Conservation (phyloP, 2,329 filamentous ascomycete genomes). For the Claviceps sp. region DNA sequence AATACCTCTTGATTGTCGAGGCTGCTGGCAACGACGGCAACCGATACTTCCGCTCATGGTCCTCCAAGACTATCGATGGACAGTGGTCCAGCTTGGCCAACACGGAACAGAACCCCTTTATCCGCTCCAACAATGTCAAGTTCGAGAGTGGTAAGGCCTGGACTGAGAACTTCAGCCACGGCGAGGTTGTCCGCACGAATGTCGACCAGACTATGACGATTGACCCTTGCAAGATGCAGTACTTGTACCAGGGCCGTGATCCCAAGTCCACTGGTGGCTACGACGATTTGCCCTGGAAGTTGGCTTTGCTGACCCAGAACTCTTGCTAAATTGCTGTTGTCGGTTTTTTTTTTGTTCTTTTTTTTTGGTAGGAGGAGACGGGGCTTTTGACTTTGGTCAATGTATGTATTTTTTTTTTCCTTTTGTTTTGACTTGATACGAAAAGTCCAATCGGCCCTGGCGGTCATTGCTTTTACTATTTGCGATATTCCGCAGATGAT, state of each 20-base stretch:
- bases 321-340: not conserved
- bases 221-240: conserved; percentile 49
- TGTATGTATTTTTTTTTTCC: not conserved
- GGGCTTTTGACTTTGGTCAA: not conserved
- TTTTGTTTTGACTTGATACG: no score
- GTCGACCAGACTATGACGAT: conserved; percentile 49
- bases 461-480: no score
- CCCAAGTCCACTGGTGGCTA: conserved; percentile 34
- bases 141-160: conserved; percentile 35
- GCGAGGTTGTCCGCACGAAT: conserved; percentile 43
- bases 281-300: not conserved
- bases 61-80: conserved; percentile 40
- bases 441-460: no score
- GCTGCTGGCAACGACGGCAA: conserved; percentile 37
- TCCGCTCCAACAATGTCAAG: conserved; percentile 45
- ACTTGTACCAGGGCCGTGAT: conserved; percentile 46
- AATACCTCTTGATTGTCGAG: conserved; percentile 58
- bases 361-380: no score
- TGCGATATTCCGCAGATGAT: not conserved
- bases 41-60: conserved; percentile 55
- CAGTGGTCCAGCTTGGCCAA: conserved; percentile 44
- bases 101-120: conserved; percentile 45
- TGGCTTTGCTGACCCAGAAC: not conserved
- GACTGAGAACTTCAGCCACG: conserved; percentile 56
- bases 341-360: no score